These are phyloP conservation scores for Rhizopogon parksii DNA, from an alignment of 1,284 basidiomycete genomes.

Conservation along the genomic window DNA sequence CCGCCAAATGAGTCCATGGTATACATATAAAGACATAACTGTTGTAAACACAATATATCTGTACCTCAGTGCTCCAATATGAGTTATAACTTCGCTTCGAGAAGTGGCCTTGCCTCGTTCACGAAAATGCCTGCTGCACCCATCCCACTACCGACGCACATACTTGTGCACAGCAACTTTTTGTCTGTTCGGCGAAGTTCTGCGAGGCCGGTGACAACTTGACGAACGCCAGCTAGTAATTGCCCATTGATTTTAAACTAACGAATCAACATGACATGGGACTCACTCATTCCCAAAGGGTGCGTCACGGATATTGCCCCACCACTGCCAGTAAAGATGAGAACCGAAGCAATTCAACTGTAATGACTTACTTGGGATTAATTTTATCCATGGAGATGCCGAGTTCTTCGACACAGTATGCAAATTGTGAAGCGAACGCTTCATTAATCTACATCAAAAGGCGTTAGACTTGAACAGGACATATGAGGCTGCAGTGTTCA, in stretches of 20 bases:
- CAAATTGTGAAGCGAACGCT: slow-evolving; percentile 77
- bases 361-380: slow-evolving; percentile 66
- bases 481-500: slow-evolving; percentile 33
- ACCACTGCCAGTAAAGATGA: slow-evolving; percentile 42
- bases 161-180: slow-evolving; percentile 70
- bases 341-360: not conserved
- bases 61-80: not conserved
- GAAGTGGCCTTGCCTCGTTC: slow-evolving; percentile 46
- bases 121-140: slow-evolving; percentile 80
- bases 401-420: slow-evolving; percentile 74
- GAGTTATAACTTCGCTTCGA: slow-evolving; percentile 21
- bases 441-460: slow-evolving; percentile 61
- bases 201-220: slow-evolving; percentile 79
- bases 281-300: slow-evolving; percentile 75
- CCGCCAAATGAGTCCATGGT: not conserved
- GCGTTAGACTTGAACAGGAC: not conserved
- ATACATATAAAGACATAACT: not conserved
- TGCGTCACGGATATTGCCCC: slow-evolving; percentile 84
- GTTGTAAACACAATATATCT: not conserved
- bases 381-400: slow-evolving; percentile 77
- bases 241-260: not conserved
- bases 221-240: slow-evolving; percentile 65
- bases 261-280: not conserved
- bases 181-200: slow-evolving; percentile 67
- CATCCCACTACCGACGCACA: slow-evolving; percentile 90